Conservation (phyloP, 2,329 filamentous ascomycete genomes). For the Fusarium oxysporum region DNA sequence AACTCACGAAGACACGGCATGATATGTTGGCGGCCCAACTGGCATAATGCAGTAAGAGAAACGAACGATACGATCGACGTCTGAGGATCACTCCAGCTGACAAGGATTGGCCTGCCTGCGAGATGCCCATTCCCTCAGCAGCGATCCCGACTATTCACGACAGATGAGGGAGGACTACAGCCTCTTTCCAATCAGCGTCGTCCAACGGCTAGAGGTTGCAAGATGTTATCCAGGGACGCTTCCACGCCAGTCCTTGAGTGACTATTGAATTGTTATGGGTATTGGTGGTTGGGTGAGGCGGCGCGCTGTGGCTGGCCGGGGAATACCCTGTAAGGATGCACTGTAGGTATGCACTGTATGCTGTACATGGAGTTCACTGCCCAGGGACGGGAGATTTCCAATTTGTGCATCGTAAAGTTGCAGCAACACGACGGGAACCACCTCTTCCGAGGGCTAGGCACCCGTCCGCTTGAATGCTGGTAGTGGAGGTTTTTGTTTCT, state of each 20-base stretch:
- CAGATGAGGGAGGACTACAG: constrained; percentile 43
- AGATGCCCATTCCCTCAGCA: constrained; percentile 23
- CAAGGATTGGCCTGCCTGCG: constrained; percentile 39
- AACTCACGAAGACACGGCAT: constrained; percentile 35
- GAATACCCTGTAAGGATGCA: constrained; percentile 25
- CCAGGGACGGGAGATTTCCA: constrained; percentile 14
- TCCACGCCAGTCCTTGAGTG: constrained; percentile 31
- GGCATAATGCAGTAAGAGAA: constrained; percentile 24
- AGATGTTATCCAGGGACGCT: constrained; percentile 26
- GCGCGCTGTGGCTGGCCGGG: constrained; percentile 26
- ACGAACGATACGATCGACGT: constrained; percentile 41
- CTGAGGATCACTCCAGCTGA: constrained; percentile 38
- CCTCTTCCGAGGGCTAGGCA: constrained; percentile 25
- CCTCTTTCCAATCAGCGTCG: constrained; percentile 38
- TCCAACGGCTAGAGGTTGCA: constrained; percentile 15
- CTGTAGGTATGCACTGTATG: constrained; percentile 35
- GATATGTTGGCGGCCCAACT: constrained; percentile 35
- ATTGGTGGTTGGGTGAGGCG: constrained; percentile 27
- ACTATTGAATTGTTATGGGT: constrained; percentile 5
- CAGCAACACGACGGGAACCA: constrained; percentile 21
- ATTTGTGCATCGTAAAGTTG: constrained; percentile 17
- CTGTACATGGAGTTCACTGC: constrained; percentile 8
- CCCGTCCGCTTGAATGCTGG: constrained; percentile 40
- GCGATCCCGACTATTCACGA: constrained; percentile 29
- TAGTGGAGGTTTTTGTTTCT: constrained; percentile 25